Conservation (phyloP, 345 rosid species). For the Physaria fendleri region DNA sequence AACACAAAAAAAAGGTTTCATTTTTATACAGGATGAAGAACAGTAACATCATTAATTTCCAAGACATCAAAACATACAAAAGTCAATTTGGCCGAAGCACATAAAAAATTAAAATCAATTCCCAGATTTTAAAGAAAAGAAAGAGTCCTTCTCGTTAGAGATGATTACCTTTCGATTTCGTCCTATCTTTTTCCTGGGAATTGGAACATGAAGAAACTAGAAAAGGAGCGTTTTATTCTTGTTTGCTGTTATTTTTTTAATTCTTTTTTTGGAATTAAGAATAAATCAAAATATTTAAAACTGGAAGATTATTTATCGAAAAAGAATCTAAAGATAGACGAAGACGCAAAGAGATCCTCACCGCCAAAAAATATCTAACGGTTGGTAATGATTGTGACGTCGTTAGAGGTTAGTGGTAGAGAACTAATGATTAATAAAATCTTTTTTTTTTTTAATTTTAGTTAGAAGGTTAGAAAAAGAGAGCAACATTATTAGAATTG, state of each 20-base stretch:
- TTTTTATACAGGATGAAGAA: conserved; percentile 7
- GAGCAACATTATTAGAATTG: conserved; percentile 12
- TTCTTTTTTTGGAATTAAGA: not conserved
- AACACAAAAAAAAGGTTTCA: not conserved
- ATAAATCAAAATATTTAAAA: not conserved
- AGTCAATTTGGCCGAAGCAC: conserved; percentile 15
- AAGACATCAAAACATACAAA: conserved; percentile 1
- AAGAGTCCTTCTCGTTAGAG: not conserved
- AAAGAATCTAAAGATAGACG: conserved; percentile 29
- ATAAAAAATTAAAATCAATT: not conserved
- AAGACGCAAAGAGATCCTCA: conserved; percentile 26
- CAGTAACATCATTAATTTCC: not conserved
- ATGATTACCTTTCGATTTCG: conserved; percentile 16
- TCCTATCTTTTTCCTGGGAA: conserved; percentile 7
- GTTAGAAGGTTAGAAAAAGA: not conserved
- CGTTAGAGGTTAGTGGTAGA: conserved; percentile 22
- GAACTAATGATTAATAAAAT: conserved; percentile 7
- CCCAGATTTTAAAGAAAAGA: not conserved
- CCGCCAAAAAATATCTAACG: conserved; percentile 32
- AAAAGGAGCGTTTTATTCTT: conserved; percentile 14
- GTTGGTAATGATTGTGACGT: conserved; percentile 34
- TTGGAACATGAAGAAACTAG: not conserved
- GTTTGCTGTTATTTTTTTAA: conserved; percentile 4
- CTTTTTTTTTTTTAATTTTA: not conserved
- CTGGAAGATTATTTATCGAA: too few relatives aligned